phyloP scores from a whole-genome alignment of 1,139 yeast genomes.

The Candida dubliniensis region DNA sequence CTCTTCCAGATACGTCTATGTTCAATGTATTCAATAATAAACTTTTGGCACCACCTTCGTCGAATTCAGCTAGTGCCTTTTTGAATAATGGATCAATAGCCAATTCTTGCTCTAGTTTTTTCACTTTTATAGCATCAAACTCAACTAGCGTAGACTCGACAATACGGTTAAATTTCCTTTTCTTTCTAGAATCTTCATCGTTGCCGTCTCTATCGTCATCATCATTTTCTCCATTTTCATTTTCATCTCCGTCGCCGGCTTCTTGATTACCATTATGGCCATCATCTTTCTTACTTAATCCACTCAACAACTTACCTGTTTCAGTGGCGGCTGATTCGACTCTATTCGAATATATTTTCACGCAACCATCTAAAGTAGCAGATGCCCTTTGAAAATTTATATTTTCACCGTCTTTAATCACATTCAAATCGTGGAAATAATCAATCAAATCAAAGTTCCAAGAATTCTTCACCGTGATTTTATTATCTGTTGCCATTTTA shows the following conservation, averaged over 20 bases:
- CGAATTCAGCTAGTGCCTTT: constrained; percentile 87
- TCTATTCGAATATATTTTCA: constrained; percentile 49
- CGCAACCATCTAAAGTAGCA: constrained; percentile 43
- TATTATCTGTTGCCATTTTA: constrained; percentile 85
- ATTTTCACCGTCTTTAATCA: constrained; percentile 46
- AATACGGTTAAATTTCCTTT: constrained; percentile 40
- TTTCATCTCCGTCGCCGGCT: constrained; percentile 20
- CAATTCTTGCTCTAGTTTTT: constrained; percentile 73
- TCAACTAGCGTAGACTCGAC: constrained; percentile 48
- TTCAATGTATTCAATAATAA: constrained; percentile 69
- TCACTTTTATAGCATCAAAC: constrained; percentile 62
- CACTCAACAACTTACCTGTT: constrained; percentile 82
- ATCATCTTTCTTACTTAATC: constrained; percentile 45
- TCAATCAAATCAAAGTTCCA: constrained; percentile 86
- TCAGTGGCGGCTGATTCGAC: constrained; percentile 92
- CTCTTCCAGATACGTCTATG: constrained; percentile 57
- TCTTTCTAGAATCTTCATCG: constrained; percentile 22
- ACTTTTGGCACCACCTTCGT: constrained; percentile 93
- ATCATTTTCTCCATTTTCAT: constrained; percentile 14
- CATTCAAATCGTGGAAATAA: constrained; percentile 58
- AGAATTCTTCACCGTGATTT: constrained; percentile 62
- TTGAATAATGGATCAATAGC: constrained; percentile 86
- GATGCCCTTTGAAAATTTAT: constrained; percentile 45
- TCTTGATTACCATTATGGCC: constrained; percentile 18
- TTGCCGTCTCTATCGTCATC: constrained; percentile 18